Evolutionary conservation across 2,329 filamentous ascomycete species (phyloP), one percentile per base, ranked within the genome.

Genomic region (Boeremia lycopersici): DNA sequence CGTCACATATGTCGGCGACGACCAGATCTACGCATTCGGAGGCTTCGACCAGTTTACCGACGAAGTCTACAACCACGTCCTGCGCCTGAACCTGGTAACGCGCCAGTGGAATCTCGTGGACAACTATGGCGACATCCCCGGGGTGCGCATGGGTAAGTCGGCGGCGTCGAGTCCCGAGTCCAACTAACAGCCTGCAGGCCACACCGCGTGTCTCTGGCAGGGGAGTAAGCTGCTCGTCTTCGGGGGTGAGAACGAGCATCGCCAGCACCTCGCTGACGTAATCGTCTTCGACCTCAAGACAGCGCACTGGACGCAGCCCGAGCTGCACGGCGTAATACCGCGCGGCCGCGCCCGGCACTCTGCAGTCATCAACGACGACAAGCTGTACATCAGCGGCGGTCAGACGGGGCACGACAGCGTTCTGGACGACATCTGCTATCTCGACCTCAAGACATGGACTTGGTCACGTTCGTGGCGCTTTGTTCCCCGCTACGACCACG

Each of bases 31-130:
- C 76, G 95, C 93, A 10, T 99, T 99, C 80, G 95, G 95, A 38
- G 95, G 95, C 15, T 99, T 99, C 71, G 95, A 99, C 72, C 93
- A 98, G 76, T 98, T 96, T 73, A 99, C 95, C 0, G 95, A 99
- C 74, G 95, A 99, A 79, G 88, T 99, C 15, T 99, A 99, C 78
- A 99, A 99, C 72, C 95, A 99, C 78, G 95, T 99, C 36, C 81
- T 99, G 60, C 88, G 87, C 67, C 79, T 99, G 46, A 93, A 99
- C 74, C 83, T 99, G 60, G 83, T 89, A 57, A 93, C 89, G 59
- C 87, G 95, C 64, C 91, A 95, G 74, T 99, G 95, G 95, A 95
- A 86, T 63, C 80, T 99, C 45, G 93, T 99, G 17, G 95, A 98
- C 77, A 99, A 99, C 76, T 99, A 96, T 79, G 95, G 95, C 30